phyloP scores from a whole-genome alignment of 805 yeast species.

The Candida nanaspora region DNA sequence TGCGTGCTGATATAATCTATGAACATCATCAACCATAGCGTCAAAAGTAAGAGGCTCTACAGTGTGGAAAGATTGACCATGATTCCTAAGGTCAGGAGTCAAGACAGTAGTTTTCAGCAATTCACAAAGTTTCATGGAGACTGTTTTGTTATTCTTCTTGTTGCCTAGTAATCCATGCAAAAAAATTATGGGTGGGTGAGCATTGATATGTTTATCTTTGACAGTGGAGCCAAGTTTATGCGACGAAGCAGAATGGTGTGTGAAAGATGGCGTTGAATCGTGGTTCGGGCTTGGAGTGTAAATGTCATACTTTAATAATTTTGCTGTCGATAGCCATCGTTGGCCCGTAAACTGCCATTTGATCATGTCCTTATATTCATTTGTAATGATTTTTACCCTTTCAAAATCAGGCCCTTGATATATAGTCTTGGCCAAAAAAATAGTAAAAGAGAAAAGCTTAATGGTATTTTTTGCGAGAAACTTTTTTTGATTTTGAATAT shows the following conservation, averaged over 20 bases:
- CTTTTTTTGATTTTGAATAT: too few relatives aligned
- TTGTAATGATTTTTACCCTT: too few relatives aligned
- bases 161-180: conserved; percentile 89
- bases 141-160: conserved; percentile 67
- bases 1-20: conserved; percentile 39
- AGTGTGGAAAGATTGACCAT: conserved; percentile 81
- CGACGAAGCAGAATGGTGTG: neutral
- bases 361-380: too few relatives aligned
- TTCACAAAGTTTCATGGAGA: conserved; percentile 48
- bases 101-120: conserved; percentile 47
- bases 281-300: neutral
- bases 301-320: neutral
- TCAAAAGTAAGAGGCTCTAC: conserved; percentile 57
- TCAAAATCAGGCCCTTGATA: too few relatives aligned
- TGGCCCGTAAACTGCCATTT: too few relatives aligned
- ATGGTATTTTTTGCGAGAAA: too few relatives aligned
- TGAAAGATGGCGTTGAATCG: neutral
- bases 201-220: neutral
- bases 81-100: conserved; percentile 77
- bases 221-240: too few relatives aligned
- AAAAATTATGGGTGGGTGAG: conserved; percentile 56
- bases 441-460: too few relatives aligned
- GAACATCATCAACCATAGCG: conserved; percentile 77
- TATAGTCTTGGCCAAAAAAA: too few relatives aligned
- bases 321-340: too few relatives aligned